Evolutionary conservation across 2,329 filamentous ascomycete genomes (phyloP), one percentile per base, ranked within the genome.

Genomic region (Sporothrix curviconia): DNA sequence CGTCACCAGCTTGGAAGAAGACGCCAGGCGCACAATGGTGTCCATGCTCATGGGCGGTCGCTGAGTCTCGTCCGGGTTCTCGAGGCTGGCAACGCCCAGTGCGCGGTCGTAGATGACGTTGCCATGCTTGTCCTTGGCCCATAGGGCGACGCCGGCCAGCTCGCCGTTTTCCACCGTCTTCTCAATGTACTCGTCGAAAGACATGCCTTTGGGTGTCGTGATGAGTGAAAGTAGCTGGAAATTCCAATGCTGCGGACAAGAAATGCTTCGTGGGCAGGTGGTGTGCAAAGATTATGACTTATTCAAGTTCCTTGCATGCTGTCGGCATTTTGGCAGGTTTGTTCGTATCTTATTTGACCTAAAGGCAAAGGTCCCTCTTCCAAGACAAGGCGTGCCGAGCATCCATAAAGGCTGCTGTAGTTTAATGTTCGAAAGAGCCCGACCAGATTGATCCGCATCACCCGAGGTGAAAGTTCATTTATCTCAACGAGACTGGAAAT

Each of bases 141-240:
- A 53, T 7, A 60, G 32, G 19, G 53, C 59, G 11, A 56, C 59
- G 12, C 59, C 59, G 1, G 59, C 44, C 9, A 60, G 37, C 5
- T 32, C 34, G 32, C 60, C 56, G n/a, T n/a, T 34, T 7, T 34
- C 42, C 7, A 59, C 54, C 3, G 57, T 54, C 34, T 51, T 52
- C 6, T 62, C 56, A 24, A 63, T 62, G 11, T 55, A n/a, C 7
- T 59, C 56, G n/a, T 60, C 52, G 9, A 60, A 60, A 2, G 51
- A 46, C 55, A 52, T 52, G 36, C 3, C 30, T 15, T 22, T 11
- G 22, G 3, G 17, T 40, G 34, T 52, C 14, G 19, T 51, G 42
- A 3, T 44, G 22, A 9, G 14, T 2, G 6, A n/a, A 19, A 4
- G 15, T n/a, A 14, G 39, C 39, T 22, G 3, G 39, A 22, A 6